Evolutionary conservation across 2,329 filamentous ascomycete species (phyloP).

Genomic region (Cyclaneusma minus): DNA sequence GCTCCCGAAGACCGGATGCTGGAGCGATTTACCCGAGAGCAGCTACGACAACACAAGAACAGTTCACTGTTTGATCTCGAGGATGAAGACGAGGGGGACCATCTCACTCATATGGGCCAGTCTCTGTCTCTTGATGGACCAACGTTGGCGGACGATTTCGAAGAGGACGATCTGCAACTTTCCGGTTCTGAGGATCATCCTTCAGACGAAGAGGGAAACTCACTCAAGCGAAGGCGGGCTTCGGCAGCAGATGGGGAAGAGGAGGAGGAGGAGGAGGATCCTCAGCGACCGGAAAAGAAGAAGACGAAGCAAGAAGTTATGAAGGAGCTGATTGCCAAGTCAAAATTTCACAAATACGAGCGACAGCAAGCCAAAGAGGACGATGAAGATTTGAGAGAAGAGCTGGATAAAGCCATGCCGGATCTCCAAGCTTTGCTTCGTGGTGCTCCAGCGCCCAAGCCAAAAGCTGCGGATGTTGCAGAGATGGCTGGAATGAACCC

Average conservation of each 20-base stretch:
- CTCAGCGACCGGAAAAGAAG: slow-evolving; percentile 60
- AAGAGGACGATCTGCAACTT: slow-evolving; percentile 54
- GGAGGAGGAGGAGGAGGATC: slow-evolving; percentile 31
- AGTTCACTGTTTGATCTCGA: slow-evolving; percentile 81
- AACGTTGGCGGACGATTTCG: slow-evolving; percentile 54
- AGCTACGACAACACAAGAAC: slow-evolving; percentile 63
- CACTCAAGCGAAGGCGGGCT: slow-evolving; percentile 40
- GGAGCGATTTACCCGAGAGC: slow-evolving; percentile 80
- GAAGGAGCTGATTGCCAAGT: slow-evolving; percentile 95
- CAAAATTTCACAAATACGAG: slow-evolving; percentile 88
- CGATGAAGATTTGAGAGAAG: slow-evolving; percentile 72
- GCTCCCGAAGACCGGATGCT: slow-evolving; percentile 84
- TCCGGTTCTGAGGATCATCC: slow-evolving; percentile 41
- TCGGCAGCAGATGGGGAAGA: slow-evolving; percentile 29
- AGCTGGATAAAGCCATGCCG: slow-evolving; percentile 70
- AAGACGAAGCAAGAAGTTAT: slow-evolving; percentile 96
- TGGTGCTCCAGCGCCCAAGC: slow-evolving; percentile 29
- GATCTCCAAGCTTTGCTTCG: slow-evolving; percentile 60
- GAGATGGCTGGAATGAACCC: slow-evolving; percentile 40
- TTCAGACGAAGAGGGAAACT: slow-evolving; percentile 35
- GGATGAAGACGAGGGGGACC: slow-evolving; percentile 55
- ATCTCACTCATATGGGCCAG: slow-evolving; percentile 73
- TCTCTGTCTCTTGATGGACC: slow-evolving; percentile 48
- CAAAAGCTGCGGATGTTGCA: slow-evolving; percentile 12
- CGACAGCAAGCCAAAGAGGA: slow-evolving; percentile 85